phyloP scores from a whole-genome alignment of 441 rosid genomes.

The Bocquillonia castaneifolia region DNA sequence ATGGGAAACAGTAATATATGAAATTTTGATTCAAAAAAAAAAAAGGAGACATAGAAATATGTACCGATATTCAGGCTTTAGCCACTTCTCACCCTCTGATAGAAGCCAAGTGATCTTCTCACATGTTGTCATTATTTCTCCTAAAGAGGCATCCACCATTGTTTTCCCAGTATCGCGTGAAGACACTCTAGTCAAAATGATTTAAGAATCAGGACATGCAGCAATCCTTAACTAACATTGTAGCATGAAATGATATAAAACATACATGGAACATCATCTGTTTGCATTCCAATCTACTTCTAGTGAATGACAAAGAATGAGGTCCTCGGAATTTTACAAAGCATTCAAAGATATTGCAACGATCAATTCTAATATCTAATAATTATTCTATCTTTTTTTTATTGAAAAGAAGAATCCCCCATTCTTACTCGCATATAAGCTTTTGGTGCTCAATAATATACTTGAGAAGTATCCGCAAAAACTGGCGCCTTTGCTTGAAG shows the following conservation, averaged over 20 bases:
- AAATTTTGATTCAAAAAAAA: background rate
- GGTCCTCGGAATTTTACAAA: background rate
- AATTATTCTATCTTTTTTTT: background rate
- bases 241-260: constrained; percentile 8
- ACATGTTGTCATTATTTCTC: constrained; percentile 98
- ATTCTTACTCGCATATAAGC: constrained; percentile 96
- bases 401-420: constrained; percentile 1
- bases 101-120: constrained; percentile 99
- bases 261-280: constrained; percentile 2
- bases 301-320: background rate
- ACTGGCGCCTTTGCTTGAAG: constrained; percentile 92
- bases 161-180: constrained; percentile 99
- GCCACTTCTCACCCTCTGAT: constrained; percentile 96
- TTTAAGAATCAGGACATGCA: constrained; percentile 14
- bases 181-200: constrained; percentile 56
- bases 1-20: background rate
- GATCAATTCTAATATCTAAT: background rate
- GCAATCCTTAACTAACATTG: constrained; percentile 3
- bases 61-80: constrained; percentile 88
- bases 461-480: constrained; percentile 85
- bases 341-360: background rate
- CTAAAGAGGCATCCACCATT: constrained; percentile 96
- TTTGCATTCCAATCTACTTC: constrained; percentile 2
- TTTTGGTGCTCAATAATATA: constrained; percentile 87
- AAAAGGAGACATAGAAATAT: background rate